Base-by-base conservation (phyloP, 1,139 yeast genomes). In the Keqinozyma sinolaborantium region DNA sequence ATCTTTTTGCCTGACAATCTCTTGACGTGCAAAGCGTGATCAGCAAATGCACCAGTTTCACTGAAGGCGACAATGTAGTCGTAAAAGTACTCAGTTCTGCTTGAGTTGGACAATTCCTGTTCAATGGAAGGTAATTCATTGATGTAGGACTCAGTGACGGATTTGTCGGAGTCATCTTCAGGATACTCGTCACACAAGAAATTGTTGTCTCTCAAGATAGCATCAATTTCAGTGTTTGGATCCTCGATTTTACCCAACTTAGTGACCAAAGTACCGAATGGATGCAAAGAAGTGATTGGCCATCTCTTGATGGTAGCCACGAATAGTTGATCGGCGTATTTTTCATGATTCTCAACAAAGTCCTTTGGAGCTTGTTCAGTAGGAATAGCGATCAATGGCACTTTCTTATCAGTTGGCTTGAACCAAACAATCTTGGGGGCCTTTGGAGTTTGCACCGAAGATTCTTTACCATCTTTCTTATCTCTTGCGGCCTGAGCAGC, bases 281-380 rank as follows among this genome's bases (percentile, higher is more conserved):
- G 98, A 65, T 92, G 98, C 56, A 92, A 73, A 0, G 97, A 90
- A 13, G 98, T 92, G 59, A 92, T 92, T 55, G 98, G 98, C 98
- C 98, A 92, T 60, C 98, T 82, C 57, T 92, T 92, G 49, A 92
- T 92, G 3, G 95, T 84, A 0, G 97, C 97, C 40, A 92, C 94
- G 53, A 92, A 92, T 33, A 88, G 65, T 48, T 83, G 85, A 53
- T 86, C 79, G 0, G 86, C 72, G 48, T 92, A 92, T 33, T 70
- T 73, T 36, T 85, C 95, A 44, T 88, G 95, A 48, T 88, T 87
- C 43, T 88, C 96, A 26, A 92, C 94, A 61, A 92, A 90, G 56
- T 92, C 97, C 39, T 76, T 77, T 23, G 98, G 98, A 0, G 97
- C 98, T 57, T 92, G 96, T 53, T 92, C 98, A 2, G 97, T 92